phyloP scores from a whole-genome alignment of 129 eudicot genomes.

The Pseudognaphalium luteoalbum region DNA sequence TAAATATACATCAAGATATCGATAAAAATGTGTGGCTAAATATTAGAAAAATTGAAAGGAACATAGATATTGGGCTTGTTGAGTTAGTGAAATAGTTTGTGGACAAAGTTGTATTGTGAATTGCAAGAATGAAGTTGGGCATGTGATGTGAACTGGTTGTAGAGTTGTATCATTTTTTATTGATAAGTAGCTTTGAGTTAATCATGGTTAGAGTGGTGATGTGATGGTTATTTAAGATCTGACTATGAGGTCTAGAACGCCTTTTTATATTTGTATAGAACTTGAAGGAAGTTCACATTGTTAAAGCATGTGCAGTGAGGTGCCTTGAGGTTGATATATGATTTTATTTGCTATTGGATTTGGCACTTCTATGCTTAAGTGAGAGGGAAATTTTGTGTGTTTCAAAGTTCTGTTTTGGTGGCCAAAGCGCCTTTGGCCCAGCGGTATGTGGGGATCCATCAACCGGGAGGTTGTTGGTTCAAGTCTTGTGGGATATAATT shows the following conservation, averaged over 20 bases:
- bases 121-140: not conserved
- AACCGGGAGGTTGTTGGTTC: no score
- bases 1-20: no score
- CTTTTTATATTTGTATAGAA: not conserved
- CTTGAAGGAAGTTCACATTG: not conserved
- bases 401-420: not conserved
- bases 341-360: not conserved
- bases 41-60: no score
- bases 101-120: not conserved
- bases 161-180: not conserved
- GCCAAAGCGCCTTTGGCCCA: no score
- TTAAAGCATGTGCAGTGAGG: not conserved
- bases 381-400: not conserved
- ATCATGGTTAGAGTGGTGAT: conserved; percentile 2
- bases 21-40: not conserved
- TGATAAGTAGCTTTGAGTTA: conserved; percentile 16
- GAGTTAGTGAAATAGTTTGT: not conserved
- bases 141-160: conserved; percentile 1
- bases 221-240: not conserved
- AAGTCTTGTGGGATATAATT: no score
- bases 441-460: no score
- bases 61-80: conserved; percentile 8
- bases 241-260: not conserved
- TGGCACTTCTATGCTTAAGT: not conserved
- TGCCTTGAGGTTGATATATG: not conserved